Base-by-base conservation (phyloP, 805 yeast species). In the Yamadazyma tumulicola region DNA sequence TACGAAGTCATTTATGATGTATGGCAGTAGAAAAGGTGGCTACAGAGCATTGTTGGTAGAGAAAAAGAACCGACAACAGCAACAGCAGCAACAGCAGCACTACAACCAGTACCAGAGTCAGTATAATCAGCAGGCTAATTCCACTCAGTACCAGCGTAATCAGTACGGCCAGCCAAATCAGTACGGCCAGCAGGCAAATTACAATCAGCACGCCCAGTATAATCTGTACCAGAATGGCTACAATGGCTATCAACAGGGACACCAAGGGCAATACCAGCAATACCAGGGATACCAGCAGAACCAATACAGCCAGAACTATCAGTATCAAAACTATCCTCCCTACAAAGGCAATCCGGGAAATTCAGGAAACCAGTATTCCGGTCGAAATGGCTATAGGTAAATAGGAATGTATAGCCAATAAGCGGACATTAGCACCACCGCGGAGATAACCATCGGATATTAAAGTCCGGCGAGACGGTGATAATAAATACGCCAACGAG, bases 1-100 rank as follows among this genome's bases (percentile, higher is more conserved):
- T 1, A 57, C 47, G 23, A 57, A 61, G 33, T 34, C 46, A 1
- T 59, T 48, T 42, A 49, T 51, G 49, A 41, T 43, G 12, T 67
- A 59, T 42, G 38, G 54, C 2, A 54, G 59, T 55, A 56, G 71
- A 36, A 42, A 50, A 14, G 71, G 72, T 6, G 72, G 72, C 0
- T 66, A 61, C 42, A 45, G 71, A 25, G 38, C 67, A 1, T 46
- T 53, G 34, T 26, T 51, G 18, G 54, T 52, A 14, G 26, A 31
- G 16, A 29, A 23, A 13, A 26, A 31, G 29, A 38, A 47, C 5
- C 39, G 37, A 32, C 34, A 42, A 25, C 40, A 42, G 18, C 42
- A 41, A 34, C 34, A 39, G 32, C 42, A 45, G 37, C 21, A 7
- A 11, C 26, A 17, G 9, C 29, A 26, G 19, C 21, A 25, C 10